Evolutionary conservation across 345 rosid species (phyloP), one percentile per base, ranked within the genome.

Genomic region (Gossypium anomalum): DNA sequence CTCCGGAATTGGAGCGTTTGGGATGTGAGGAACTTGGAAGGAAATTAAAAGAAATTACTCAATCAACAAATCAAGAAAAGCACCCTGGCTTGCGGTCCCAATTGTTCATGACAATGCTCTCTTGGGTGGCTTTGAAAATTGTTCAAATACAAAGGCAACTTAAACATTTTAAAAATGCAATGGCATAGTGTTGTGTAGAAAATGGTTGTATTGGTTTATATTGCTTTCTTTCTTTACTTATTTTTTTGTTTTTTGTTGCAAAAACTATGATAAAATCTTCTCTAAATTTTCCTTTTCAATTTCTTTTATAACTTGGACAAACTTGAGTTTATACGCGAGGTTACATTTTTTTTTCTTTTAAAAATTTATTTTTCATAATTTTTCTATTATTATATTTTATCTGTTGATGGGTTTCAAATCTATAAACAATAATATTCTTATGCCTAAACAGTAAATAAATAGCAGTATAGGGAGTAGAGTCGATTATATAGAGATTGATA

Each of bases 11-110:
- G 41, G 44, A 48, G 71, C 8, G 20, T 67, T 13, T 47, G 56
- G 41, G 72, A 48, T 68, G 72, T 68, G 43, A 16, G 57, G 72
- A 7, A 27, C 45, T 69, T 29, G 2, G 73, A 51, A 49, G 44
- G 48, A 25, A 69, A 44, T 69, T 14, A 1, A 51, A 12, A 68
- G 72, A 51, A 51, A 17, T 69, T 17, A 16, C 47, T 29, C 17
- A 0, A 11, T 69, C 47, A 17, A 69, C 60, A 51, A 27, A 69
- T 69, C 23, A 51, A 69, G 57, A 14, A 34, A 25, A 49, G 58
- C 45, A 9, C 19, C 13, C 2, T 51, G 9, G 19, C 45, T 16
- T 69, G 59, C 58, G 51, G 57, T 23, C 63, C 63, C 34, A 9
- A 20, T 9, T 61, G 9, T 1, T 60, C 64, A 68, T 25, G 45